phyloP scores from a whole-genome alignment of 345 rosid species.

The Leavenworthia alabamica region DNA sequence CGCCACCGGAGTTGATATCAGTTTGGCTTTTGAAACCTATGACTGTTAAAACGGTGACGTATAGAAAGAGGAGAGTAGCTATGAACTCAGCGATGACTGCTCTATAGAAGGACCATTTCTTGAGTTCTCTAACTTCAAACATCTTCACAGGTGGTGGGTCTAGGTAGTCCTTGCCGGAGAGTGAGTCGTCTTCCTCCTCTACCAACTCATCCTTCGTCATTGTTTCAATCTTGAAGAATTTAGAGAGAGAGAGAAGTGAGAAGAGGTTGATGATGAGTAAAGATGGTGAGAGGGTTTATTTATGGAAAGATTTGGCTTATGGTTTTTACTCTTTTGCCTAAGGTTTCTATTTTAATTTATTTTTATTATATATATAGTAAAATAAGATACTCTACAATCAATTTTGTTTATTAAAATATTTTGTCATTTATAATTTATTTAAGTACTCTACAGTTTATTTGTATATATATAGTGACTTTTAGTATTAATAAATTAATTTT shows the following conservation, averaged over 20 bases:
- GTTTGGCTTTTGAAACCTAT: too few species aligned
- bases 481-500: too few species aligned
- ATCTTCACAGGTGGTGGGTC: slow-evolving; percentile 78
- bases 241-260: neutral
- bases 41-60: too few species aligned
- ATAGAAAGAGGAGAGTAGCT: too few species aligned
- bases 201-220: slow-evolving; percentile 34
- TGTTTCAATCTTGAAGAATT: neutral
- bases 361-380: neutral
- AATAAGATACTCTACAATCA: neutral
- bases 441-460: too few species aligned
- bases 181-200: slow-evolving; percentile 43
- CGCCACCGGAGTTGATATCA: too few species aligned
- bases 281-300: slow-evolving; percentile 22
- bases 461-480: too few species aligned
- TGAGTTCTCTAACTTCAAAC: slow-evolving; percentile 48
- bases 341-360: neutral
- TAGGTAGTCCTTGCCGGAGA: slow-evolving; percentile 58
- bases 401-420: too few species aligned
- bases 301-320: slow-evolving; percentile 14
- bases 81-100: too few species aligned
- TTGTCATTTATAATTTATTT: too few species aligned
- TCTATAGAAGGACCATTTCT: too few species aligned
- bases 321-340: slow-evolving; percentile 11
- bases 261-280: slow-evolving; percentile 10